phyloP scores from a whole-genome alignment of 1,284 basidiomycete genomes.

The Phlebopus sp. region DNA sequence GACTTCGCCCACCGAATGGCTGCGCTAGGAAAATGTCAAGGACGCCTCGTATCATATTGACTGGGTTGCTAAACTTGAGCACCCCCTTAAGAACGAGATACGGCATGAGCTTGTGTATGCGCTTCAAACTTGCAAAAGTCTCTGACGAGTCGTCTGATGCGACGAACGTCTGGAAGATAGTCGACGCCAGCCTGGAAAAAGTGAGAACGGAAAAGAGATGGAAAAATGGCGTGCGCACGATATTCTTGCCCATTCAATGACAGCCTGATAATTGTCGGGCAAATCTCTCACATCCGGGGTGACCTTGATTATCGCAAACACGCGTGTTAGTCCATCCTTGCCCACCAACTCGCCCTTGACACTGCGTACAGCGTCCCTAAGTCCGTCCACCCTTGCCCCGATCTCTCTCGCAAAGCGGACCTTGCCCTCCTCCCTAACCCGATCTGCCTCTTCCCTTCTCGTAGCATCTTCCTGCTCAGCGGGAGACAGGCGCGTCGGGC shows the following conservation, averaged over 20 bases:
- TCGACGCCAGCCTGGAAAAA: constrained; percentile 75
- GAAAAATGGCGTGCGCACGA: constrained; percentile 57
- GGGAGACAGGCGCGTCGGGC: constrained; percentile 67
- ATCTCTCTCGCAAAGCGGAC: constrained; percentile 88
- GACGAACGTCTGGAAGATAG: constrained; percentile 92
- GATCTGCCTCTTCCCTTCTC: constrained; percentile 86
- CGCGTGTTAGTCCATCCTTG: constrained; percentile 83
- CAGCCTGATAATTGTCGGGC: constrained; percentile 83
- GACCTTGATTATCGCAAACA: constrained; percentile 86
- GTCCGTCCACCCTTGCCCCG: constrained; percentile 78
- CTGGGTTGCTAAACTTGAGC: constrained; percentile 92
- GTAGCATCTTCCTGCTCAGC: constrained; percentile 81
- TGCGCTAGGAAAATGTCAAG: constrained; percentile 97
- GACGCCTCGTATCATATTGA: constrained; percentile 90
- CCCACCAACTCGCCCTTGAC: constrained; percentile 92
- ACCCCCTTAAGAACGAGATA: constrained; percentile 96
- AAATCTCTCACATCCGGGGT: constrained; percentile 79
- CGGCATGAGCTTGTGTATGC: constrained; percentile 95
- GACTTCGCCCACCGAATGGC: constrained; percentile 91
- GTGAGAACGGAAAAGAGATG: constrained; percentile 12
- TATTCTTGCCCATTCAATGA: constrained; percentile 95
- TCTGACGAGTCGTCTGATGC: constrained; percentile 93
- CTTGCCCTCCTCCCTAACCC: constrained; percentile 84
- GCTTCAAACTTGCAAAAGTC: constrained; percentile 83
- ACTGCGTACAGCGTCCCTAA: constrained; percentile 81